Evolutionary conservation across 257 asterid species (phyloP).

Genomic region (Forsythia viridissima): DNA sequence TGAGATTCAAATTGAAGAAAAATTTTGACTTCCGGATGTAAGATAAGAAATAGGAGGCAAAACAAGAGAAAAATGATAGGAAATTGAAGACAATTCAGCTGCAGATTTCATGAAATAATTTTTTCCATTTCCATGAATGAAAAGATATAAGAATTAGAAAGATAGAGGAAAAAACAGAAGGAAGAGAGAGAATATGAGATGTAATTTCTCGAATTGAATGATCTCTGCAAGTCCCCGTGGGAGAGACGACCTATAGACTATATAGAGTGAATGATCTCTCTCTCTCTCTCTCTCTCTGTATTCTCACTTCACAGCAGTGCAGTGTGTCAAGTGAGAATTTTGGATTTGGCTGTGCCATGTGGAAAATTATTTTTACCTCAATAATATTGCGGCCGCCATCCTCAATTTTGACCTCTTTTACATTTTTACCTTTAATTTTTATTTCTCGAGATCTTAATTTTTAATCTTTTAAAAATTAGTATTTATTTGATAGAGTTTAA

Average conservation of each 20-base stretch:
- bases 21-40: neutral
- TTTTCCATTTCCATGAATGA: neutral
- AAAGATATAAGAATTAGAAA: slow-evolving; percentile 15
- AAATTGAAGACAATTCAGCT: neutral
- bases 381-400: too few species aligned
- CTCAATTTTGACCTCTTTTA: too few species aligned
- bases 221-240: slow-evolving; percentile 55
- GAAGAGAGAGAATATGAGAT: slow-evolving; percentile 8
- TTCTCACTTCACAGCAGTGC: slow-evolving; percentile 10
- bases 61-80: neutral
- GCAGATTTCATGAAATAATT: neutral
- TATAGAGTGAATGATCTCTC: neutral
- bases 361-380: too few species aligned
- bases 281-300: slow-evolving; percentile 24
- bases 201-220: slow-evolving; percentile 32
- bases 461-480: too few species aligned
- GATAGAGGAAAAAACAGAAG: neutral
- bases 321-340: too few species aligned
- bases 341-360: too few species aligned
- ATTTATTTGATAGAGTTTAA: too few species aligned
- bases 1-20: slow-evolving; percentile 10
- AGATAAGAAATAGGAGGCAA: slow-evolving; percentile 9
- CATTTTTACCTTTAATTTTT: too few species aligned
- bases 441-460: too few species aligned
- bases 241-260: slow-evolving; percentile 30